These are phyloP conservation scores for Monosporascus ibericus DNA, from an alignment of 2,329 filamentous ascomycete species.

Conservation along the genomic window DNA sequence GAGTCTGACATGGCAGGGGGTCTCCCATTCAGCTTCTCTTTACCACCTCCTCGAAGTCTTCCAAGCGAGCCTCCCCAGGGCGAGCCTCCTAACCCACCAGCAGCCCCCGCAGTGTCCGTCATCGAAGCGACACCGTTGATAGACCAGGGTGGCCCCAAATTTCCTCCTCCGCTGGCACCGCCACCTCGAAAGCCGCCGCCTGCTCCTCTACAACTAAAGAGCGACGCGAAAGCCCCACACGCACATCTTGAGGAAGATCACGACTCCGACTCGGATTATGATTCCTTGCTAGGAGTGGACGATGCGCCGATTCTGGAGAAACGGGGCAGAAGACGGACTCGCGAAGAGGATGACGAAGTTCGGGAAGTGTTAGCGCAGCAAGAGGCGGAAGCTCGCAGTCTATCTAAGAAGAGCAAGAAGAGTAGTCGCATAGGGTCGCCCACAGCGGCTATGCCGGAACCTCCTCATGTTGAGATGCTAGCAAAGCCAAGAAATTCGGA, in stretches of 20 bases:
- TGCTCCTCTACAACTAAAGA: constrained; percentile 69
- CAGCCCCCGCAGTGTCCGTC: constrained; percentile 32
- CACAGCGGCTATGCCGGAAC: constrained; percentile 28
- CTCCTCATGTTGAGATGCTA: constrained; percentile 28
- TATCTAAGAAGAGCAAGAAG: constrained; percentile 66
- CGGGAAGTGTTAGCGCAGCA: constrained; percentile 62
- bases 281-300: constrained; percentile 66
- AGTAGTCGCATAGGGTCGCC: constrained; percentile 43
- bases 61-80: constrained; percentile 45
- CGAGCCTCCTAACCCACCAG: constrained; percentile 46
- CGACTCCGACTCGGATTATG: constrained; percentile 75
- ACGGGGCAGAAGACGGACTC: constrained; percentile 74
- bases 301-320: constrained; percentile 51
- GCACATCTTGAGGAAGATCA: constrained; percentile 45
- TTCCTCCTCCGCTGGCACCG: constrained; percentile 47
- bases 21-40: constrained; percentile 42
- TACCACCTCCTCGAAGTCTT: constrained; percentile 53
- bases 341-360: constrained; percentile 79
- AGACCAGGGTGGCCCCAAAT: constrained; percentile 42
- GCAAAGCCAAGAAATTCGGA: constrained; percentile 30
- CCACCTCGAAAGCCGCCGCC: constrained; percentile 77
- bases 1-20: constrained; percentile 39
- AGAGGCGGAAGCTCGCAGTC: constrained; percentile 64
- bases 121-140: constrained; percentile 38
- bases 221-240: constrained; percentile 24